Evolutionary conservation across 208 protist genomes (phyloP).

Genomic region (Trypanosoma congolense): DNA sequence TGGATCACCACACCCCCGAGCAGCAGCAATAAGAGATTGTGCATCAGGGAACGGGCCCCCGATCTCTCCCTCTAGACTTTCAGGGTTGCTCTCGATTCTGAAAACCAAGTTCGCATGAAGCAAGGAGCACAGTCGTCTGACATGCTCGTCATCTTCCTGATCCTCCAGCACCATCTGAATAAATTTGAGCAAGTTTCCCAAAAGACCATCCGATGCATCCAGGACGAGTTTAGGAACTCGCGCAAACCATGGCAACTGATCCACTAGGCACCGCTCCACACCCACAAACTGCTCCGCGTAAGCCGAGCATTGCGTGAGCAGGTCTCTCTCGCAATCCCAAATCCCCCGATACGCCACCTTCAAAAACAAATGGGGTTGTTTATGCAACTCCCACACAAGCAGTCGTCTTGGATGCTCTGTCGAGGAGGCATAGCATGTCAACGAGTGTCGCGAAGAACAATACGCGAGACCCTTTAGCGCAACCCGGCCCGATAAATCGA

Average conservation of each 20-base stretch:
- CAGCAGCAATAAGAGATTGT: conserved; percentile 23
- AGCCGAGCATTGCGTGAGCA: conserved; percentile 42
- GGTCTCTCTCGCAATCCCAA: conserved; percentile 60
- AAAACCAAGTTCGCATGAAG: conserved; percentile 74
- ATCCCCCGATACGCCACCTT: conserved; percentile 27
- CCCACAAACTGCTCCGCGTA: conserved; percentile 55
- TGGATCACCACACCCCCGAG: conserved; percentile 10
- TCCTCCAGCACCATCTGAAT: conserved; percentile 20
- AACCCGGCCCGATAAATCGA: conserved; percentile 36
- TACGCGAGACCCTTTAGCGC: conserved; percentile 44
- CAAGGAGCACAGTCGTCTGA: conserved; percentile 28
- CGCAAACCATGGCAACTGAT: conserved; percentile 62
- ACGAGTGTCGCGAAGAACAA: conserved; percentile 39
- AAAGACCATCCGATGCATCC: conserved; percentile 40
- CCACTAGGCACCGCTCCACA: conserved; percentile 48
- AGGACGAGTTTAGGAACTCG: conserved; percentile 52
- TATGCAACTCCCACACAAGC: conserved; percentile 69
- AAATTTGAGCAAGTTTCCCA: conserved; percentile 43
- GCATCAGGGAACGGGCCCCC: conserved; percentile 25
- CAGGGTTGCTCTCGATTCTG: conserved; percentile 21
- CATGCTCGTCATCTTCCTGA: conserved; percentile 20
- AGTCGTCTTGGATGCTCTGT: conserved; percentile 32
- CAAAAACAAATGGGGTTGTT: conserved; percentile 26
- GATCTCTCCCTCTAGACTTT: conserved; percentile 22
- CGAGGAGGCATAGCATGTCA: conserved; percentile 43